Base-by-base conservation (phyloP, 108 stramenopile genomes). In the Aureococcus anophagefferens region DNA sequence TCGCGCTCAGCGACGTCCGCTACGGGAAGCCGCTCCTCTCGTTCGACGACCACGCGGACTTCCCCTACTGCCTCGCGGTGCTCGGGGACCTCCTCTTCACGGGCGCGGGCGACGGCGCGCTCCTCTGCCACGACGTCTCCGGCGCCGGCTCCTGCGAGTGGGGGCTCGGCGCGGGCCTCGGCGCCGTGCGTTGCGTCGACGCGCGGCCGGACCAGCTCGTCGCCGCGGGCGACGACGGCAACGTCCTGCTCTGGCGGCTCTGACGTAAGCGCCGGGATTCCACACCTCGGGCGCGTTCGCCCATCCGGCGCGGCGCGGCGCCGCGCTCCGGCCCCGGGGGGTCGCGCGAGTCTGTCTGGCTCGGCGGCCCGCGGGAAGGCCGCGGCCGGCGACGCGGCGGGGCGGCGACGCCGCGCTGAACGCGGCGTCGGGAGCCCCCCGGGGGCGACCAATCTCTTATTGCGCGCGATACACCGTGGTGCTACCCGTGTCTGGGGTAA, bases 191-290 rank as follows among this genome's bases (percentile, higher is more conserved):
- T 4, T 16, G 21, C 51, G 25, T 59, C 51, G 51, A 59, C 21
- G 51, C 51, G 21, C 51, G 51, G 21, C 51, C 51, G 25, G 21
- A 28, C 51, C 51, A 59, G 51, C 51, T 59, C 51, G 51, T 11
- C 51, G 51, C 51, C 51, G 51, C 51, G 21, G 51, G 51, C 51
- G 51, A 59, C 51, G 51, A 59, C 51, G 51, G 51, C 51, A 59
- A 59, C 51, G 21, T 59, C 17, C 17, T 59, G 21, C 7, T 59
- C 51, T 59, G 51, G 51, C 7, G 13, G 51, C 13, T 59, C 13
- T 59, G 25, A 25, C n/a, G n/a, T n/a, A n/a, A n/a, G n/a, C n/a
- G n/a, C n/a, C n/a, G n/a, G n/a, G n/a, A n/a, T n/a, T n/a, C n/a
- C n/a, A n/a, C n/a, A n/a, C n/a, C n/a, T n/a, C n/a, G n/a, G n/a